Percentiles rank a stretch among this genome's conserved stretches.
phyloP scores from a whole-genome alignment of 345 rosid species.

The Eucalyptus curtisii region DNA sequence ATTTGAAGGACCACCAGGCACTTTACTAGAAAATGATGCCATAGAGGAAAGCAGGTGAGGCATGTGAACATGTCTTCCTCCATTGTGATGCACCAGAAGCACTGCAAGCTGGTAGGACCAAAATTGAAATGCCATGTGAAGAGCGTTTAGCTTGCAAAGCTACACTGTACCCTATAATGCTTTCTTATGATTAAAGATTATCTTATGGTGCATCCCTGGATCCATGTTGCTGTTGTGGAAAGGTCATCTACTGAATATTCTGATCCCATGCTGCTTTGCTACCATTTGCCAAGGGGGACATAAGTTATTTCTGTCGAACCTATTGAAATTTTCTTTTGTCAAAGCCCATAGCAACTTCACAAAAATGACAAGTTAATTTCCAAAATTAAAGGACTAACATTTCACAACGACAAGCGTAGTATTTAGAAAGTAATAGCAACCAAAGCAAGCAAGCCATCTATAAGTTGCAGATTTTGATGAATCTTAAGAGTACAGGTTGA shows the following conservation, averaged over 20 bases:
- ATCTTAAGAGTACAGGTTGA: neutral
- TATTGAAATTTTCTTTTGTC: neutral
- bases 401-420: neutral
- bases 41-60: neutral
- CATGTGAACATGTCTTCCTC: neutral
- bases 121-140: conserved; percentile 11
- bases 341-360: neutral
- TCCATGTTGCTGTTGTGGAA: neutral
- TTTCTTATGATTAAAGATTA: neutral
- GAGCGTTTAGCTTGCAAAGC: neutral
- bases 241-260: neutral
- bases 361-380: neutral
- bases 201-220: neutral
- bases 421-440: neutral
- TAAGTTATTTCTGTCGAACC: neutral
- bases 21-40: neutral
- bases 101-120: neutral
- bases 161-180: neutral
- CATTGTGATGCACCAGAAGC: neutral
- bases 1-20: neutral
- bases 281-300: neutral
- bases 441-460: neutral
- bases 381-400: neutral
- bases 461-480: neutral
- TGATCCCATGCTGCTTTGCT: neutral